A percentile compares a stretch with the other conserved stretches of the same genome.
Conservation (phyloP, 148 eudicot species). For the Spergularia marina region DNA sequence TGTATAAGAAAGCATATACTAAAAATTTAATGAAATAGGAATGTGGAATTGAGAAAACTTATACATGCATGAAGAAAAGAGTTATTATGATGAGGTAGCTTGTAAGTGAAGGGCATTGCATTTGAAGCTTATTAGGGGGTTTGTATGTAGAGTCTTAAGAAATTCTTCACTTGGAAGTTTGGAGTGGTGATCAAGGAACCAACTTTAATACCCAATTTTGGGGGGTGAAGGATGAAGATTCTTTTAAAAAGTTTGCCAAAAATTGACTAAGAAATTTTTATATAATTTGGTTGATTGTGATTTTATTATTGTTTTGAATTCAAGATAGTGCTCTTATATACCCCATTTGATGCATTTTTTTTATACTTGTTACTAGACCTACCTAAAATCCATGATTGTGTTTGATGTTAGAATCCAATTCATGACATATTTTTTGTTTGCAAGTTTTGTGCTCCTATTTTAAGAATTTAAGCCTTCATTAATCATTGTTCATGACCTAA, state of each 20-base stretch:
- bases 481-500: too few relatives aligned
- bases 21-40: too few relatives aligned
- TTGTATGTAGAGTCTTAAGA: constrained; percentile 25
- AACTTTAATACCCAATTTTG: constrained; percentile 26
- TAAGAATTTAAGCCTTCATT: too few relatives aligned
- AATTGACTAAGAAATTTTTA: background rate
- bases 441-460: too few relatives aligned
- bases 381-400: constrained; percentile 14
- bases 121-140: constrained; percentile 27
- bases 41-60: too few relatives aligned
- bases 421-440: background rate
- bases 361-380: constrained; percentile 7
- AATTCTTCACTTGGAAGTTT: constrained; percentile 22
- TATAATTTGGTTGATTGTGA: constrained; percentile 8
- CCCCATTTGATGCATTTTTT: constrained; percentile 8
- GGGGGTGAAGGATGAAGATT: constrained; percentile 22
- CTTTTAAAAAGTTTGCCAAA: background rate
- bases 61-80: background rate
- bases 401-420: background rate
- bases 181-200: constrained; percentile 40
- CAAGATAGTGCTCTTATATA: constrained; percentile 16
- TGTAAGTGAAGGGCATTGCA: constrained; percentile 38
- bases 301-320: constrained; percentile 12
- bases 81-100: constrained; percentile 27
- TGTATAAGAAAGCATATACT: too few relatives aligned